Evolutionary conservation across 352 stramenopile genomes (phyloP), one percentile per base, ranked within the genome.

Genomic region (Globisporangium megalacanthum): DNA sequence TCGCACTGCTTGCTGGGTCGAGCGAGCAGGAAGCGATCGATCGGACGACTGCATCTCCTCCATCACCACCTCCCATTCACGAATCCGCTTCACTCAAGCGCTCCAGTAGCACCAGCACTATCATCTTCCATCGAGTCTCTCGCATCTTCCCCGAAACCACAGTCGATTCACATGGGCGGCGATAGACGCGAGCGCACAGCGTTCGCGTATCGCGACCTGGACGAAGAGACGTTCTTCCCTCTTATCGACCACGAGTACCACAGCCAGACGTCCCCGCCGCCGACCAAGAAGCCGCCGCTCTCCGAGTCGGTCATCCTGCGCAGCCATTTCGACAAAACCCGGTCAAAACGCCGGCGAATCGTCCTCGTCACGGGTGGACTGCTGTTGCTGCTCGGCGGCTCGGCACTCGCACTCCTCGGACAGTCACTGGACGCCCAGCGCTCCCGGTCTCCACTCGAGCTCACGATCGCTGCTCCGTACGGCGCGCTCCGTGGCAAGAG

Each of bases 131-230:
- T 29, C 25, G 25, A 29, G 25, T 29, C 25, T 29, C 25, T 29
- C 25, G 25, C 25, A 29, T 4, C 25, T 29, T 29, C 4, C 25
- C 25, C 25, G 25, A 29, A 4, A 46, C 10, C 11, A 19, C 39
- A 45, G 39, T 6, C 0, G n/a, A 6, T 17, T 6, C 19, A 7
- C 5, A 25, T 3, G 42, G 56, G 55, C 48, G 25, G 56, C 31
- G 55, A 39, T 2, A 41, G 49, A 47, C 50, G 58, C 46, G 50
- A 52, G 13, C 52, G 58, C 44, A 35, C 49, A 47, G 39, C 50
- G 35, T 63, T 49, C 50, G 58, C 58, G 42, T 63, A 63, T 36
- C 58, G 50, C 31, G 58, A 63, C 20, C 45, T 63, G 50, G 58
- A 63, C 36, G 58, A 63, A 44, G 49, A 63, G 20, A 17, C 56